Evolutionary conservation across 345 rosid species (phyloP).

Genomic region (Mercurialis annua): DNA sequence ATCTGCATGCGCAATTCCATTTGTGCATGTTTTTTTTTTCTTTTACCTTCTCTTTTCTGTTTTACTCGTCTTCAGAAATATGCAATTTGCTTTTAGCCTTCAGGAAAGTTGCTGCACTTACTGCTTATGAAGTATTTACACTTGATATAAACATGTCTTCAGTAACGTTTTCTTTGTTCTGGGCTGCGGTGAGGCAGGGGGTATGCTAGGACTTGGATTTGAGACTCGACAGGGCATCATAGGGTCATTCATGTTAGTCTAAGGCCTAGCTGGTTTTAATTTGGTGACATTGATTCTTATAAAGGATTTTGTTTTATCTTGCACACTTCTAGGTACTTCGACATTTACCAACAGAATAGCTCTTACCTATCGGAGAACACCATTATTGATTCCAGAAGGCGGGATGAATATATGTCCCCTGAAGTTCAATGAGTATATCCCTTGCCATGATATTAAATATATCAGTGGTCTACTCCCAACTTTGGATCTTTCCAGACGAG

Average conservation of each 20-base stretch:
- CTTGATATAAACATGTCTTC: no score
- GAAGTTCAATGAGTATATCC: slow-evolving; percentile 70
- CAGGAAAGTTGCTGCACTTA: neutral
- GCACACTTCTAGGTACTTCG: slow-evolving; percentile 37
- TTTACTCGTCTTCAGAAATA: neutral
- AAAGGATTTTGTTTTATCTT: slow-evolving; percentile 18
- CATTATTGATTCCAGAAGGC: slow-evolving; percentile 51
- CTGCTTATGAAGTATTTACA: slow-evolving; percentile 4
- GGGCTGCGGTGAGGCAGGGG: no score
- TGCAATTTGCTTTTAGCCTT: neutral
- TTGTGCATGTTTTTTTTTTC: neutral
- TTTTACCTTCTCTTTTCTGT: neutral
- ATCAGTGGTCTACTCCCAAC: slow-evolving; percentile 49
- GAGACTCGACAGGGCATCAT: no score
- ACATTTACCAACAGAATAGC: slow-evolving; percentile 54
- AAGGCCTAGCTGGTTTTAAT: no score
- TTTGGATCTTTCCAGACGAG: slow-evolving; percentile 63
- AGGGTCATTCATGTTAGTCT: no score
- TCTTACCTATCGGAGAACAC: slow-evolving; percentile 48
- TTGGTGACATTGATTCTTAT: neutral
- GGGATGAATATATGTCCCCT: slow-evolving; percentile 76
- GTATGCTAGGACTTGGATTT: no score
- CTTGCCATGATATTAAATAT: slow-evolving; percentile 71
- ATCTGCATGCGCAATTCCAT: neutral
- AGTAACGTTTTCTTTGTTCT: no score